Evolutionary conservation across 2,329 filamentous ascomycete genomes (phyloP).

Genomic region (Ophiostoma fasciatum): DNA sequence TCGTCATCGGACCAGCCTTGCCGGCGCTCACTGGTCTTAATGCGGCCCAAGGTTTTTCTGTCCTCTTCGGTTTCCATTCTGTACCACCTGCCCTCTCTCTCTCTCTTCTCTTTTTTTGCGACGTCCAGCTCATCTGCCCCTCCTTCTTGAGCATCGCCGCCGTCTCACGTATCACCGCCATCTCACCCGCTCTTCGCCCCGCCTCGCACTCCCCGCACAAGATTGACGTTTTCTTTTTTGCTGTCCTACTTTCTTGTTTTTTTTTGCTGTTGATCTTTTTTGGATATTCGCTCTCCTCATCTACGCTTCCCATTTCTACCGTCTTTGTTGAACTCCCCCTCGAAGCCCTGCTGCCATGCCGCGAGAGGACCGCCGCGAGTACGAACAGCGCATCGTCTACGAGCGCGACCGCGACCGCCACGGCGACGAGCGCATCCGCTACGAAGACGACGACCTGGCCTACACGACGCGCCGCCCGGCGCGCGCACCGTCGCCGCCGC

Average conservation of each 20-base stretch:
- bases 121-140: no score
- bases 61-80: no score
- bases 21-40: no score
- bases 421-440: conserved; percentile 32
- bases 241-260: background rate
- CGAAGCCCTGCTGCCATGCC: background rate
- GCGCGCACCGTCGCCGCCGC: conserved; percentile 14
- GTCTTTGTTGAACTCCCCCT: background rate
- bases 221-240: background rate
- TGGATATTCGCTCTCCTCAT: background rate
- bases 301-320: no score
- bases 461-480: background rate
- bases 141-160: no score
- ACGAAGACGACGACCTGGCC: conserved; percentile 34
- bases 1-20: no score
- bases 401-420: conserved; percentile 35
- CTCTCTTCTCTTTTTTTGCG: no score
- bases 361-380: conserved; percentile 23
- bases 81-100: no score
- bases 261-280: background rate
- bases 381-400: conserved; percentile 33
- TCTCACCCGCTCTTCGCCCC: no score
- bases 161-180: no score
- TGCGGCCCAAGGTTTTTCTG: no score
- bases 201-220: no score